Evolutionary conservation across 257 asterid species (phyloP), one percentile per base, ranked within the genome.

Genomic region (Fraxinus quadrangulata): DNA sequence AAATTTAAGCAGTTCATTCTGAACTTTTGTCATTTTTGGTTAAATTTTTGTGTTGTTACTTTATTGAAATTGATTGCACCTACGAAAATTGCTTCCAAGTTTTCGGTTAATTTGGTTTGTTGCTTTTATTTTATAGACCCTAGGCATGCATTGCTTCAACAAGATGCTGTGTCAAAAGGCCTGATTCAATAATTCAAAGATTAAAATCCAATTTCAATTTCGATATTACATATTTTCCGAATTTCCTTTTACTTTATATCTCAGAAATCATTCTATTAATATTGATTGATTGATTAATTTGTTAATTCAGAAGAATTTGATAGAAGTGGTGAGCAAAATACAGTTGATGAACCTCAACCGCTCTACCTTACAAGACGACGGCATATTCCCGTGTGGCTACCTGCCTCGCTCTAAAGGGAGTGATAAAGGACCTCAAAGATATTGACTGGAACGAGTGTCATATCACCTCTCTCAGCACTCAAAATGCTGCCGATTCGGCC

Each of bases 361-460:
- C 63, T 91, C 95, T 70, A 92, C 95, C 34, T 49, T 86, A 65
- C 79, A 70, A 26, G 86, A 83, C 84, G 75, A 74, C 69, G 77
- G 67, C 81, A 80, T 88, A 1, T 87, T 95, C 3, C 85, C 85
- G 0, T 84, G 70, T 23, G 92, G 90, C 10, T 11, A 1, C 28
- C 28, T 26, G 76, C 68, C 56, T 88, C 54, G 37, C 87, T 13
- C 73, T 89, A 66, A 73, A 86, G 47, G 92, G 85, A 61, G 93
- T 86, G 71, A 79, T 81, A 75, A 70, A 72, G 65, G 91, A 89
- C 80, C 86, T 93, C 73, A 86, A 85, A 59, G 74, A 16, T 69
- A 90, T 90, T 76, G 75, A 86, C 49, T 92, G 98, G 98, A 81
- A 88, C 0, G 96, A 90, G 81, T 92, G 96, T 80, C 88, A 90